Base-by-base conservation (phyloP, 2,329 filamentous ascomycete genomes). In the Fusarium penzigii region DNA sequence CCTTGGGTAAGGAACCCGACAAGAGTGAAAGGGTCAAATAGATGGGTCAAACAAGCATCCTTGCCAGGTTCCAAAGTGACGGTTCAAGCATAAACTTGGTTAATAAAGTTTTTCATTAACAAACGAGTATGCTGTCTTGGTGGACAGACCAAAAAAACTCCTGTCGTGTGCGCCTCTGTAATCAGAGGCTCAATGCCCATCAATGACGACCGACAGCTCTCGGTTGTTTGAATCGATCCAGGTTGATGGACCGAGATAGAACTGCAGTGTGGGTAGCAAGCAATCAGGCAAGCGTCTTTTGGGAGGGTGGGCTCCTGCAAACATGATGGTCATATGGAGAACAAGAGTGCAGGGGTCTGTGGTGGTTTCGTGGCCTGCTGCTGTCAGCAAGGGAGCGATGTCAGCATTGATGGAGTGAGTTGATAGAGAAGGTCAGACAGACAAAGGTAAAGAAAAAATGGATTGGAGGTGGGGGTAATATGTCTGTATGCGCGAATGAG, bases 1-100 rank as follows among this genome's bases (percentile, higher is more conserved):
- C 45, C 51, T 51, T 52, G 41, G 49, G 43, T 49, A 46, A 46
- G 29, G 43, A 41, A 39, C 44, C 39, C 38, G 36, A 38, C 47
- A 7, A 25, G 20, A 25, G 20, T 25, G 20, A 51, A 49, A 48
- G 34, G 49, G 39, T 25, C 36, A 40, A 39, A 48, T 12, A 17
- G 11, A 14, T 32, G 29, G 45, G 36, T 25, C 29, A 17, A 45
- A 25, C 49, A 25, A 29, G 32, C 13, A 14, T 14, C 32, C 13
- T 36, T 36, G 10, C 32, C 13, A 14, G 13, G 9, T 36, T 25
- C 20, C 20, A 5, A 25, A 25, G 20, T 25, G 20, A 7, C 20
- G 7, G 20, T 36, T 36, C 32, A 11, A 36, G 32, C 13, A 14
- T 9, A 14, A 11, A 36, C 13, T 36, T 36, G 10, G 32, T 36